phyloP scores from a whole-genome alignment of 306 rosid species.

The Trifolium fragiferum region DNA sequence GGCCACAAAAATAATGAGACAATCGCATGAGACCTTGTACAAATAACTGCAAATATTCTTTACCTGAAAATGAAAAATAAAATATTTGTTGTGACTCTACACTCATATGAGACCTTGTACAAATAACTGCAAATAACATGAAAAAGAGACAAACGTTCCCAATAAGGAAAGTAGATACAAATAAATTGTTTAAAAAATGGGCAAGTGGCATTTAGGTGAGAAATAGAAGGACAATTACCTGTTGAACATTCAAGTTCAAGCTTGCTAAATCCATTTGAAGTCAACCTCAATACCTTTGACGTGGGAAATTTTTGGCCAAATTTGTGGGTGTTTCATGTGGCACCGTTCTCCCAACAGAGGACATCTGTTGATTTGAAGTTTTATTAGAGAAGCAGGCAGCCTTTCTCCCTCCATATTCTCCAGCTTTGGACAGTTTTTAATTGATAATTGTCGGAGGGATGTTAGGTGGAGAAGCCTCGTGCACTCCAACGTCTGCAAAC shows the following conservation, averaged over 20 bases:
- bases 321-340: background rate
- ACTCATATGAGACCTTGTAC: background rate
- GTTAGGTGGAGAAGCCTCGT: slow-evolving; percentile 3
- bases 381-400: slow-evolving; percentile 11
- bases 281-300: background rate
- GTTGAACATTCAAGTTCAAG: background rate
- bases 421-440: background rate
- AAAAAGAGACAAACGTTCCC: background rate
- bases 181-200: background rate
- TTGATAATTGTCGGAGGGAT: background rate
- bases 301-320: slow-evolving; percentile 15
- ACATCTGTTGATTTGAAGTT: background rate
- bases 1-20: background rate
- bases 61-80: background rate
- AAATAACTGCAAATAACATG: background rate
- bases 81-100: background rate
- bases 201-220: too few species aligned
- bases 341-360: background rate
- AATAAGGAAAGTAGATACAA: background rate
- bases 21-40: too few species aligned
- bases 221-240: too few species aligned
- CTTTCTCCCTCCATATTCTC: background rate
- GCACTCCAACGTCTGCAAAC: slow-evolving; percentile 2
- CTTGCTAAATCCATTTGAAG: background rate
- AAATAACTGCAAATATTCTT: background rate